phyloP scores from a whole-genome alignment of 1,139 yeast genomes.

The Zygotorulaspora mrakii region DNA sequence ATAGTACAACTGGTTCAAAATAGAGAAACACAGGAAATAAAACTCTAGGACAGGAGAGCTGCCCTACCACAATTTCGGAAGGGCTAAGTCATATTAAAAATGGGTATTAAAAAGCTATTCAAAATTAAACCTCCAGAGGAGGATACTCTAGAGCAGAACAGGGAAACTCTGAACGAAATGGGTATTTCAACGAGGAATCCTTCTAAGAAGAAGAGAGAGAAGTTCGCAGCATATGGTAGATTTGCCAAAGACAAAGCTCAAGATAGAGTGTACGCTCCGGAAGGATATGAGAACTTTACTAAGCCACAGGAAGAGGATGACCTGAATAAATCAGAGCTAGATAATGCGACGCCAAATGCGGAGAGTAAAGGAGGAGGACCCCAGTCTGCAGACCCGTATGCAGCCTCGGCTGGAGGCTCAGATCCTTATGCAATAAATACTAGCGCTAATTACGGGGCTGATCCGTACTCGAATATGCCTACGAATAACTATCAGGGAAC shows the following conservation, averaged over 20 bases:
- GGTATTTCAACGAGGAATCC: slow-evolving; percentile 52
- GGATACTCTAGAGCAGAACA: slow-evolving; percentile 54
- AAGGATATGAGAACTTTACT: slow-evolving; percentile 41
- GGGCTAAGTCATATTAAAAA: slow-evolving; percentile 6
- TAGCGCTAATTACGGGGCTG: slow-evolving; percentile 10
- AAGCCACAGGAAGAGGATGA: slow-evolving; percentile 23
- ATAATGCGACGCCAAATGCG: slow-evolving; percentile 12
- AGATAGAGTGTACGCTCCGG: slow-evolving; percentile 44
- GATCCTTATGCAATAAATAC: slow-evolving; percentile 28
- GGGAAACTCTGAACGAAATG: slow-evolving; percentile 47
- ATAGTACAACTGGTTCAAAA: too few relatives aligned
- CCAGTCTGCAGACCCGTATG: slow-evolving; percentile 10
- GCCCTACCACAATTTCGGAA: background rate
- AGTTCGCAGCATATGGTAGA: slow-evolving; percentile 62
- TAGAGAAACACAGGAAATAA: too few relatives aligned
- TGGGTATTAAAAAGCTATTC: slow-evolving; percentile 48
- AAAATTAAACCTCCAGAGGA: slow-evolving; percentile 53
- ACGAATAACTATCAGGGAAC: slow-evolving; percentile 4
- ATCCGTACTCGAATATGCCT: slow-evolving; percentile 14
- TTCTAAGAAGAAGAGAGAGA: slow-evolving; percentile 44
- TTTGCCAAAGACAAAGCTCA: slow-evolving; percentile 50
- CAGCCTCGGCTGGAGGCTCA: slow-evolving; percentile 8
- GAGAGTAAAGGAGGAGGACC: slow-evolving; percentile 17
- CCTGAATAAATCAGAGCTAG: slow-evolving; percentile 22
- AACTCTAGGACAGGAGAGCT: background rate